Percentiles rank a stretch among this genome's conserved stretches.
phyloP scores from a whole-genome alignment of 2,329 filamentous ascomycete genomes.

The Diaporthe sp. region DNA sequence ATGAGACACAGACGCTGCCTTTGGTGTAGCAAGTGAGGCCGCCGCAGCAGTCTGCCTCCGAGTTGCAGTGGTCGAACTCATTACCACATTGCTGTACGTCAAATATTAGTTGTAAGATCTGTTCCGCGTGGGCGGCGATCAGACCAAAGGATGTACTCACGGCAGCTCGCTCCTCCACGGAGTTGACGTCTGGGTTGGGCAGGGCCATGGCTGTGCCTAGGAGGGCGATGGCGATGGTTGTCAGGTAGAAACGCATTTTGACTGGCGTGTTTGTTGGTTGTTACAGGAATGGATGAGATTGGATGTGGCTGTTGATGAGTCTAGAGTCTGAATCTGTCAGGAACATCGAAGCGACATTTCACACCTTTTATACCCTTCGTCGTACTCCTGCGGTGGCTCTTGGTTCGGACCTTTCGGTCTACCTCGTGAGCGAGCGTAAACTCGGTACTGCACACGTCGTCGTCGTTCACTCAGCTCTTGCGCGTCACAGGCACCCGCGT shows the following conservation, averaged over 20 bases:
- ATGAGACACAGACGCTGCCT: conserved; percentile 4
- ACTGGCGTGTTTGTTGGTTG: not conserved
- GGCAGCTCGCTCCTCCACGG: not conserved
- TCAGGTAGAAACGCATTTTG: conserved; percentile 6
- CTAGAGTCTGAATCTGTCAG: not conserved
- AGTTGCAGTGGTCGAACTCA: conserved; percentile 2
- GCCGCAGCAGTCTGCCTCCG: not conserved
- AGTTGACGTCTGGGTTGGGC: not conserved
- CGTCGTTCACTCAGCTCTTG: not conserved
- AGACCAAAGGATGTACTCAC: not conserved
- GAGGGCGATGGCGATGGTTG: not conserved
- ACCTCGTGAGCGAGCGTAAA: not conserved
- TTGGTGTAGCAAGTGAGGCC: not conserved
- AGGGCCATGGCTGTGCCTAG: conserved; percentile 2
- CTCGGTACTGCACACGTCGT: not conserved
- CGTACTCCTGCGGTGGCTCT: too few species aligned
- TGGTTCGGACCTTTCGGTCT: not conserved
- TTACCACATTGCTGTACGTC: not conserved
- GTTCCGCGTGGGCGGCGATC: accelerated
- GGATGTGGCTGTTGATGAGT: not conserved
- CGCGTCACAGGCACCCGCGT: not conserved
- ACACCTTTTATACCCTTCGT: not conserved
- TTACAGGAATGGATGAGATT: not conserved
- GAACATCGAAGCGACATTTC: not conserved
- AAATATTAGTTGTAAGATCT: not conserved